phyloP scores from a whole-genome alignment of 2,329 filamentous ascomycete genomes.

The Bipolaris gigantea region DNA sequence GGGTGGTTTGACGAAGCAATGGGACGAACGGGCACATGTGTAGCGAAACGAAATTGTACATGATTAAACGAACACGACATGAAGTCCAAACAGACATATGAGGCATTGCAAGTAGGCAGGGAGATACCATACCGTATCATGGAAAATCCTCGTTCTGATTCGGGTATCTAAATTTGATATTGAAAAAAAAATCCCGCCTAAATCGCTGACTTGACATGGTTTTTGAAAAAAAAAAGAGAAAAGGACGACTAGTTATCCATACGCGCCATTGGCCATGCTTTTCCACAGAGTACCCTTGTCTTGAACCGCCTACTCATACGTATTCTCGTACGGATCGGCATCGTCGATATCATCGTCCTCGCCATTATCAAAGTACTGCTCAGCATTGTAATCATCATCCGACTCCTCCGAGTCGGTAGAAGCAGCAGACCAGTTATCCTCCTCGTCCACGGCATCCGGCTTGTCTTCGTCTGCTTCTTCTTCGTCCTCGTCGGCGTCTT shows the following conservation, averaged over 20 bases:
- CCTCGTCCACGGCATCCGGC: conserved; percentile 59
- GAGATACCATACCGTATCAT: neutral
- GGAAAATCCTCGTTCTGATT: neutral
- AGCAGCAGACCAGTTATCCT: conserved; percentile 55
- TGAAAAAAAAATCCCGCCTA: conserved; percentile 23
- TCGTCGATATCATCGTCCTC: conserved; percentile 54
- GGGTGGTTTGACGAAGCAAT: neutral
- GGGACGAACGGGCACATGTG: neutral
- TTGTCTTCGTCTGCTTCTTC: conserved; percentile 53
- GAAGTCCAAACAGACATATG: neutral
- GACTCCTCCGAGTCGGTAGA: conserved; percentile 67
- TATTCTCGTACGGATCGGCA: conserved; percentile 41
- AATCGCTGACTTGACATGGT: conserved; percentile 1
- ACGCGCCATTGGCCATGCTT: neutral
- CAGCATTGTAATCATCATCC: conserved; percentile 65
- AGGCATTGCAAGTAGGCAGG: neutral
- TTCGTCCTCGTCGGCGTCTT: conserved; percentile 52
- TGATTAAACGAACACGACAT: neutral
- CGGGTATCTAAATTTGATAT: conserved; percentile 23
- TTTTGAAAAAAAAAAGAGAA: no score
- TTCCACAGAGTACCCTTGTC: neutral
- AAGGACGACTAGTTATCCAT: no score
- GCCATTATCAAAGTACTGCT: conserved; percentile 57
- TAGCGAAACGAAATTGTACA: conserved; percentile 3
- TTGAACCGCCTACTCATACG: conserved; percentile 29